These are phyloP conservation scores for Pythium brassicae DNA, from an alignment of 352 stramenopile genomes.

Conservation along the genomic window DNA sequence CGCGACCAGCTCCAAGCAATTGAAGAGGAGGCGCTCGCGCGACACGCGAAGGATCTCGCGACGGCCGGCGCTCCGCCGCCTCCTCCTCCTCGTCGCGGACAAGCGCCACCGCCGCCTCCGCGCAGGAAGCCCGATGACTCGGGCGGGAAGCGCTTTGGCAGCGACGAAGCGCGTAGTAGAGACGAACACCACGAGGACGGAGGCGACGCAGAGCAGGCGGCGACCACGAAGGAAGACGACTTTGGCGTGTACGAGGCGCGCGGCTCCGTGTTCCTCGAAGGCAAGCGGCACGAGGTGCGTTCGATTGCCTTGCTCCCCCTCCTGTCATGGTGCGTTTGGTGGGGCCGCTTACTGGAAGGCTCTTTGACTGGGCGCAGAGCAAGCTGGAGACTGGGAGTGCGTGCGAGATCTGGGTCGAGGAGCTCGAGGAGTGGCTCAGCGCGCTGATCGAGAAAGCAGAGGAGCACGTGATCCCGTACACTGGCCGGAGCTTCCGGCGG, in stretches of 20 bases:
- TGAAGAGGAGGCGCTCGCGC: conserved; percentile 28
- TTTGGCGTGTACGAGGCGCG: conserved; percentile 67
- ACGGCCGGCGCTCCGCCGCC: background rate
- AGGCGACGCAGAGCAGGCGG: conserved; percentile 19
- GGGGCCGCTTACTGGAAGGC: background rate
- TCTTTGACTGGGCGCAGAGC: conserved; percentile 3
- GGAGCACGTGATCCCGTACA: conserved; percentile 66
- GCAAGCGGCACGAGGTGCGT: conserved; percentile 59
- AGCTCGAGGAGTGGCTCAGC: conserved; percentile 68
- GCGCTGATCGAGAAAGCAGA: conserved; percentile 62
- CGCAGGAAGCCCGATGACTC: conserved; percentile 3
- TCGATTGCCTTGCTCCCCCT: no score
- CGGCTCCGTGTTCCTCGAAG: conserved; percentile 75
- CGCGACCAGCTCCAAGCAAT: conserved; percentile 69
- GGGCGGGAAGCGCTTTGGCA: background rate
- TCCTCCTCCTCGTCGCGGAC: conserved; percentile 1
- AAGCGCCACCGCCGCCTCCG: conserved; percentile 28
- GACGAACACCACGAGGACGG: conserved; percentile 6
- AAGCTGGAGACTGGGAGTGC: conserved; percentile 64
- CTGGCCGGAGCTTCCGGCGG: conserved; percentile 46
- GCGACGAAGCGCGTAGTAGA: background rate
- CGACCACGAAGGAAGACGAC: conserved; percentile 44
- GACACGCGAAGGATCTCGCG: conserved; percentile 13
- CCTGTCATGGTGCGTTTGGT: background rate
- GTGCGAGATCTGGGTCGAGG: conserved; percentile 82